Base-by-base conservation (phyloP, 345 rosid genomes). In the Cochlearia excelsa region DNA sequence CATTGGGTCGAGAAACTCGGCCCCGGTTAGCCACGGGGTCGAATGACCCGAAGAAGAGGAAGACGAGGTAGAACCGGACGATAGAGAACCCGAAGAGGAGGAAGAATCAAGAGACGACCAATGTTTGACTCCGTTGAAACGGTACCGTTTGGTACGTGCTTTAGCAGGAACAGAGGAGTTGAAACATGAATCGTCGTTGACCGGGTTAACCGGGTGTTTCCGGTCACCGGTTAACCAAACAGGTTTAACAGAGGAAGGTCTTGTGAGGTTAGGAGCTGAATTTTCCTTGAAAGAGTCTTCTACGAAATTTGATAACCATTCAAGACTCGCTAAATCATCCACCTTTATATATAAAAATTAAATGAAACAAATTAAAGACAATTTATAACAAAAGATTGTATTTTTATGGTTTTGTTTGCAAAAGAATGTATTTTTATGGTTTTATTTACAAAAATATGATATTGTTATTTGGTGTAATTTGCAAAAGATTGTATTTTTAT, bases 301-400 rank as follows among this genome's bases (percentile, higher is more conserved):
- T 2, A 93, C 99, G 50, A 93, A 89, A 74, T 81, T 87, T 28
- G 99, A 93, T 45, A 93, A 59, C 99, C 97, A 93, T 54, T 88
- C 97, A 6, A 92, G 88, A 69, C 78, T 72, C 34, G 71, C 85
- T 57, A 83, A 71, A 57, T 88, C 98, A 69, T 86, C 97, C 46
- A 70, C 78, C 98, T 92, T 77, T 16, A 51, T 59, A 6, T 8
- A 73, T 65, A 38, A 54, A n/a, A 49, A 27, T 4, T 38, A 46
- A 16, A 23, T 2, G 10, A 46, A 1, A 2, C 3, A 43, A 62
- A 68, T 10, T 4, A 59, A 48, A 46, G 30, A 59, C 26, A 66
- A 23, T 29, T 46, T 8, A 51, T 3, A 26, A 16, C 23, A 16
- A 16, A 16, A 16, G 23, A 16, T 16, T 16, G 23, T 16, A 16